Percentiles rank a stretch among this genome's conserved stretches.
Conservation (phyloP, 495 filamentous ascomycete genomes). For the Pyrenula massariospora region DNA sequence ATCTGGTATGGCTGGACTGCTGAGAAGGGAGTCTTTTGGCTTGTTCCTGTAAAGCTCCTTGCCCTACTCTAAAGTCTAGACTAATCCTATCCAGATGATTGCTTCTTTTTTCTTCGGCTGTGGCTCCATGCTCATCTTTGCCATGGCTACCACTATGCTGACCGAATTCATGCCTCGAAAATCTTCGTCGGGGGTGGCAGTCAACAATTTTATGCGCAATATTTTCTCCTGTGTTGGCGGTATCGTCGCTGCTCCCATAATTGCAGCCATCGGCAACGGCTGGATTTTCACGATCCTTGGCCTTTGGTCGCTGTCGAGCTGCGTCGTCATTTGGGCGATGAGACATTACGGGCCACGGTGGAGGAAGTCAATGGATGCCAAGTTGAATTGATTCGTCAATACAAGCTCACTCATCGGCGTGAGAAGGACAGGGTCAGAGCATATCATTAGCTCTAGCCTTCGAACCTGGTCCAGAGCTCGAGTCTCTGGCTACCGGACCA, state of each 20-base stretch:
- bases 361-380: conserved; percentile 56
- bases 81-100: conserved; percentile 36
- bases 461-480: conserved; percentile 2
- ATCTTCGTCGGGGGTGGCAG: conserved; percentile 65
- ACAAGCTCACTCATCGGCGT: background rate
- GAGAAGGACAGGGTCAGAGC: background rate
- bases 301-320: conserved; percentile 43
- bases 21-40: conserved; percentile 44
- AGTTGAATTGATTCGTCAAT: conserved; percentile 9
- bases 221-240: conserved; percentile 73
- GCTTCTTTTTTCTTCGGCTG: conserved; percentile 84
- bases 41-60: conserved; percentile 41
- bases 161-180: conserved; percentile 81
- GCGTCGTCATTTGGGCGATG: conserved; percentile 52
- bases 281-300: conserved; percentile 81
- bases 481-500: conserved; percentile 14
- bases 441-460: conserved; percentile 3
- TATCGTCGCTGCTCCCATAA: conserved; percentile 63
- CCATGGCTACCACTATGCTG: conserved; percentile 66
- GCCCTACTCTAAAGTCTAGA: conserved; percentile 26
- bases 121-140: conserved; percentile 83
- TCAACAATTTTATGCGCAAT: conserved; percentile 69
- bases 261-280: conserved; percentile 73
- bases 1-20: conserved; percentile 61
- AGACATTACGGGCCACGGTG: conserved; percentile 52